A percentile compares a stretch with the other conserved stretches of the same genome.
Conservation (phyloP, 192 early-diverging fungal genomes). For the Backusella mclennaniae region DNA sequence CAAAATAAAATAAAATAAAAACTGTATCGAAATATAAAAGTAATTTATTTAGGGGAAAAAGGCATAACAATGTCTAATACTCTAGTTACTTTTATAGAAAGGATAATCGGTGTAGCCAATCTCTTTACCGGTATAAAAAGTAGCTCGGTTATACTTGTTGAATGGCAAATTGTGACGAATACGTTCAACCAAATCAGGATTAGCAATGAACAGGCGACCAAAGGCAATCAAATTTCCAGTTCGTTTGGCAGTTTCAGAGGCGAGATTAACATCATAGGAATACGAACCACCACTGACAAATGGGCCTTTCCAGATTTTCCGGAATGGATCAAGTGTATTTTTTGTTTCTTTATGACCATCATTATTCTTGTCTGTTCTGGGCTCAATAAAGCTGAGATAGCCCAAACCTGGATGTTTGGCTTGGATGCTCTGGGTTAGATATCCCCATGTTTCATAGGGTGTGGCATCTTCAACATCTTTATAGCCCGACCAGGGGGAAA, state of each 20-base stretch:
- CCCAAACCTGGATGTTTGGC: conserved; percentile 27
- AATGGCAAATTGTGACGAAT: neutral
- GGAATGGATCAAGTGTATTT: conserved; percentile 16
- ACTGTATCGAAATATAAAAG: too few relatives aligned
- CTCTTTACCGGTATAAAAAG: neutral
- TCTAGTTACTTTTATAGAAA: neutral
- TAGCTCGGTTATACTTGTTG: neutral
- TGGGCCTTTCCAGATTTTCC: conserved; percentile 17
- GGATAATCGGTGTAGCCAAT: conserved; percentile 2
- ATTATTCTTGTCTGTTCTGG: conserved; percentile 46
- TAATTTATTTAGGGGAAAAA: too few relatives aligned
- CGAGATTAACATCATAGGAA: conserved; percentile 7
- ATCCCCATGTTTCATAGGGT: conserved; percentile 24
- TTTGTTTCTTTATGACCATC: neutral
- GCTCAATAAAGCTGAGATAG: conserved; percentile 34
- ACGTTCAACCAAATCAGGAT: conserved; percentile 3
- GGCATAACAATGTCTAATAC: neutral
- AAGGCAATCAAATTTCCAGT: conserved; percentile 3
- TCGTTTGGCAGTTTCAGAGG: conserved; percentile 11
- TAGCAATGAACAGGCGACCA: neutral
- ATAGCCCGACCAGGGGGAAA: conserved; percentile 30
- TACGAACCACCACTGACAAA: conserved; percentile 24
- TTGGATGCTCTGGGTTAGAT: conserved; percentile 21
- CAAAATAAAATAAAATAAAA: too few relatives aligned
- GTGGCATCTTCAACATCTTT: conserved; percentile 32